phyloP scores from a whole-genome alignment of 352 stramenopile species.

The Phytophthora crassamura region DNA sequence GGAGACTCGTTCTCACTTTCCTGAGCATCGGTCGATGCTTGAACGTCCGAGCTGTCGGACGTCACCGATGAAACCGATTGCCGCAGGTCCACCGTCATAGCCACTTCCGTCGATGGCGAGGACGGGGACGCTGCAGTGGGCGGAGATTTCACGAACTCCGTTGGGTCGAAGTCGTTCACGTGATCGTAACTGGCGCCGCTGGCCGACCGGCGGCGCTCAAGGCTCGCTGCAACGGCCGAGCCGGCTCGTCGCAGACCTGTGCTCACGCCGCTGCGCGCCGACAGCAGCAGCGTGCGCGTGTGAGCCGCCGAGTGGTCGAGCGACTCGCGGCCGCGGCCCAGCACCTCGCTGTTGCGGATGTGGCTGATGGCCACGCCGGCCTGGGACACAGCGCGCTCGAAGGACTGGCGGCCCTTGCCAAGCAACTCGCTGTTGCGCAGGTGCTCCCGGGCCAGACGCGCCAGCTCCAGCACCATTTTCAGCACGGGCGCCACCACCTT shows the following conservation, averaged over 20 bases:
- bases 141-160: constrained; percentile 30
- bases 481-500: constrained; percentile 58
- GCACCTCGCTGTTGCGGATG: constrained; percentile 45
- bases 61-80: constrained; percentile 21
- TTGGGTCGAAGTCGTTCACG: constrained; percentile 25
- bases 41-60: not conserved
- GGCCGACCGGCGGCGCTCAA: constrained; percentile 61
- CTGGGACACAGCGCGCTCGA: constrained; percentile 37
- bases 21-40: constrained; percentile 10
- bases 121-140: constrained; percentile 17
- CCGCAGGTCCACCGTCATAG: constrained; percentile 41
- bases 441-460: constrained; percentile 43
- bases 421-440: constrained; percentile 47
- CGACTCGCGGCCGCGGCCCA: constrained; percentile 64
- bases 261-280: constrained; percentile 52
- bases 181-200: constrained; percentile 27
- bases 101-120: constrained; percentile 33
- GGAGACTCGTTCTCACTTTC: constrained; percentile 28
- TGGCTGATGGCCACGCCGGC: constrained; percentile 43
- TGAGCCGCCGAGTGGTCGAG: constrained; percentile 53
- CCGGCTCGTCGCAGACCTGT: constrained; percentile 53
- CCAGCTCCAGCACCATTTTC: constrained; percentile 57
- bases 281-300: constrained; percentile 53
- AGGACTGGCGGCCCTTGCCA: constrained; percentile 57
- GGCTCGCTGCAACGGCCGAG: constrained; percentile 46